These are phyloP conservation scores for Ramalina intermedia DNA, from an alignment of 495 filamentous ascomycete genomes.

Conservation along the genomic window DNA sequence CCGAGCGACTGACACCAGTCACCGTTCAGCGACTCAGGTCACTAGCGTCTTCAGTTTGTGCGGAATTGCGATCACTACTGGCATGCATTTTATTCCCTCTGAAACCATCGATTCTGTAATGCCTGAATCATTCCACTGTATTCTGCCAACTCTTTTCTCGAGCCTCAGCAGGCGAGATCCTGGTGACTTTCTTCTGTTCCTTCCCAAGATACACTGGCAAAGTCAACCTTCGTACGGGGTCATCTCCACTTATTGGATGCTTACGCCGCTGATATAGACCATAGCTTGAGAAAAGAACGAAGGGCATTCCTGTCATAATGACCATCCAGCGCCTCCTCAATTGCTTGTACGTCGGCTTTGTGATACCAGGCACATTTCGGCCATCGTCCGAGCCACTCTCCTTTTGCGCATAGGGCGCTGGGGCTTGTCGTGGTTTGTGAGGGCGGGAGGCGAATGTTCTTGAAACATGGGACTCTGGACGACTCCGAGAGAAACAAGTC, in stretches of 20 bases:
- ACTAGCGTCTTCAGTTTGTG: neutral
- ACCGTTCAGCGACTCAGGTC: neutral
- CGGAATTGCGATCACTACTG: neutral
- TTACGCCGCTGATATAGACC: constrained; percentile 7
- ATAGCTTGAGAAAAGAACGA: constrained; percentile 11
- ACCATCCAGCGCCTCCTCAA: constrained; percentile 2
- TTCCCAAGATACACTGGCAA: constrained; percentile 6
- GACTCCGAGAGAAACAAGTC: no score
- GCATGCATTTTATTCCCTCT: neutral
- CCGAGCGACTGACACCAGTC: neutral
- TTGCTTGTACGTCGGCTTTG: no score
- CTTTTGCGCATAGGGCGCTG: no score
- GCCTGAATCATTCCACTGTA: neutral
- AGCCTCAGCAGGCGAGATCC: neutral
- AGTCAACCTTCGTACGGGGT: neutral
- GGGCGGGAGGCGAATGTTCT: no score
- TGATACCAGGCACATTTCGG: no score
- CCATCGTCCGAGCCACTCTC: no score
- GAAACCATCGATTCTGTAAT: neutral
- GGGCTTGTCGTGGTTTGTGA: no score
- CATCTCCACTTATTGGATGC: neutral
- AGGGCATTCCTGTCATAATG: constrained; percentile 8
- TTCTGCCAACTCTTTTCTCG: neutral
- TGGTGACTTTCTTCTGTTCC: neutral
- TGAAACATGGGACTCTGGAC: no score